Evolutionary conservation across 1,284 basidiomycete genomes (phyloP).

Genomic region (Apiotrichum gamsii): DNA sequence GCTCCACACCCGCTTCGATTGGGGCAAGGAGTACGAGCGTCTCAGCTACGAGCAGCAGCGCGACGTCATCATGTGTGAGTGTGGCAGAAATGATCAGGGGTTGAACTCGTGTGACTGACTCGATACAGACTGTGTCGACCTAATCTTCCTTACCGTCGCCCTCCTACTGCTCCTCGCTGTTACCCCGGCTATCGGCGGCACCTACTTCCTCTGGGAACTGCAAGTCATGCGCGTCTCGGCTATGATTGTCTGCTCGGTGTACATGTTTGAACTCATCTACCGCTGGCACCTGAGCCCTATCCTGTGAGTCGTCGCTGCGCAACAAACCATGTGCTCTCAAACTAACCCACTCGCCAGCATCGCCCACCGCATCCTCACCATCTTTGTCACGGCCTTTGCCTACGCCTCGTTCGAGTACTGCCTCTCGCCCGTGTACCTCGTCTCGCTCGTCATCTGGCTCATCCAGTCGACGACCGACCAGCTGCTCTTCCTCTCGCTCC

Average conservation of each 20-base stretch:
- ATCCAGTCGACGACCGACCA: not conserved
- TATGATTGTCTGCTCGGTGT: not conserved
- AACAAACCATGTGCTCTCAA: too few relatives aligned
- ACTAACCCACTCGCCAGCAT: not conserved
- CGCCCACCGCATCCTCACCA: not conserved
- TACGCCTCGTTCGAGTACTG: constrained; percentile 1
- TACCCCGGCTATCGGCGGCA: not conserved
- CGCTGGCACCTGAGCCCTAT: not conserved
- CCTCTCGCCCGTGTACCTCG: not conserved
- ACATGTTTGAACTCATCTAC: not conserved
- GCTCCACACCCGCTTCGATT: not conserved
- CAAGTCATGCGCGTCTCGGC: not conserved
- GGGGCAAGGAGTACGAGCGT: not conserved
- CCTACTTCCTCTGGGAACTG: not conserved
- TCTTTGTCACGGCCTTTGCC: constrained; percentile 9
- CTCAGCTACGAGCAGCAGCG: not conserved
- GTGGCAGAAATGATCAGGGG: too few relatives aligned
- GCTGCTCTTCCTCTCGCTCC: not conserved
- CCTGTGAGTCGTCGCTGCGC: too few relatives aligned
- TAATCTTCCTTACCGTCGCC: not conserved
- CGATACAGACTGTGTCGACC: not conserved
- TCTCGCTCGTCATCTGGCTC: not conserved
- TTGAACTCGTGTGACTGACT: too few relatives aligned
- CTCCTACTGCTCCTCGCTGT: not conserved
- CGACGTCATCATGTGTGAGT: not conserved